Evolutionary conservation across 169 alveolate genomes (phyloP), one percentile per base, ranked within the genome.

Genomic region (Eimeria zaria): DNA sequence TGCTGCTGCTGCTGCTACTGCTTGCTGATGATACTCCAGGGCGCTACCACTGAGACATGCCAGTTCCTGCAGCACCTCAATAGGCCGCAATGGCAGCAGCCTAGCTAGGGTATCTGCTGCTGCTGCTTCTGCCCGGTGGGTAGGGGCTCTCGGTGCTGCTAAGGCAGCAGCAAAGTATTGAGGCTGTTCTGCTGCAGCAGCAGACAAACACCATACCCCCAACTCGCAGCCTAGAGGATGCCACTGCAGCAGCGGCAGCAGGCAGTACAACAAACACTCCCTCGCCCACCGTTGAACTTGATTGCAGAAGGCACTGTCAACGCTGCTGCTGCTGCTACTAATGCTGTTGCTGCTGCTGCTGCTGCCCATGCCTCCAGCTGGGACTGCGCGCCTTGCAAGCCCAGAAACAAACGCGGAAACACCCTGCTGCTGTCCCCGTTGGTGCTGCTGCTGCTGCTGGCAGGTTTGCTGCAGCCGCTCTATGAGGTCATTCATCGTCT

Each of bases 241-340:
- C 91, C 91, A 84, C 91, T 84, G 91, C 58, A 53, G 76, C 60
- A 84, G 24, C 33, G 91, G 91, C 60, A 84, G 91, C 91, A 84
- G 60, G 27, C 58, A 58, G 76, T 84, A 33, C 91, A 55, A 20
- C 91, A 84, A 55, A 55, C 91, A 84, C 36, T 84, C 91, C 55
- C 91, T 84, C 39, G 91, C 91, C 91, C 91, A 84, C 33, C 58
- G 41, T 53, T 84, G 91, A 44, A 84, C 55, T 12, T 69, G 91
- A 36, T 46, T 33, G 78, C 91, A 84, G 39, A 84, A 69, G 78
- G 58, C 30, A 78, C 91, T 58, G 60, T 84, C 91, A 27, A 39
- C 39, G 89, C 44, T 51, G 89, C 89, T 81, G 89, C 89, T 78
- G 88, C 88, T 7, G 85, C 53, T 41, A 48, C 67, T 48, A 67